phyloP scores from a whole-genome alignment of 208 protist species.

The Leishmania tropica region DNA sequence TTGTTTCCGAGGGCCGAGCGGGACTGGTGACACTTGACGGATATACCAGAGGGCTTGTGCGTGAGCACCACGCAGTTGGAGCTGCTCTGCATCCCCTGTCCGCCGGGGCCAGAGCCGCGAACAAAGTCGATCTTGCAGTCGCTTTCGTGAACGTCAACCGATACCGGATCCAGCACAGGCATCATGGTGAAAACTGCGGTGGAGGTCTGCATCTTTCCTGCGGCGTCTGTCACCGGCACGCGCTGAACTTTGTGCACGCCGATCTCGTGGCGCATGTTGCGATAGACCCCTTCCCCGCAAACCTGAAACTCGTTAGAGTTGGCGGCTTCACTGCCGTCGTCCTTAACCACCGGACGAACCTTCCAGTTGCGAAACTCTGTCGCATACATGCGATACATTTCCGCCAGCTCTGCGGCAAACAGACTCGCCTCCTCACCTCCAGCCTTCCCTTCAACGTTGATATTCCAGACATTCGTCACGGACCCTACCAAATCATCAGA shows the following conservation, averaged over 20 bases:
- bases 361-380: constrained; percentile 45
- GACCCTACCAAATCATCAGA: constrained; percentile 78
- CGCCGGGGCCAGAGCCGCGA: constrained; percentile 85
- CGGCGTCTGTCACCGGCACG: constrained; percentile 86
- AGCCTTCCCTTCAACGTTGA: constrained; percentile 75
- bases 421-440: constrained; percentile 87
- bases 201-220: constrained; percentile 92
- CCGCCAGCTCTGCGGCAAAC: constrained; percentile 84
- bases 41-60: constrained; percentile 88
- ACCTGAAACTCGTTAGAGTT: constrained; percentile 44
- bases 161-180: constrained; percentile 87
- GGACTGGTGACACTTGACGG: constrained; percentile 91
- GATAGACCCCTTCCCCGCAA: constrained; percentile 74
- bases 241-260: constrained; percentile 93
- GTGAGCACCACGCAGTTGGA: constrained; percentile 88
- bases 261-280: constrained; percentile 86
- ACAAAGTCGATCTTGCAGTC: constrained; percentile 91
- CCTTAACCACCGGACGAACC: constrained; percentile 35
- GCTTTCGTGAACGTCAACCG: constrained; percentile 81
- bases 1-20: constrained; percentile 90
- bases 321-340: constrained; percentile 31
- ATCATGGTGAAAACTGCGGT: constrained; percentile 89
- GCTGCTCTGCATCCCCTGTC: constrained; percentile 91
- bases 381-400: constrained; percentile 76
- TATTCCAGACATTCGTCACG: constrained; percentile 66